Evolutionary conservation across 257 asterid species (phyloP), one percentile per base, ranked within the genome.

Genomic region (Mentha longifolia): DNA sequence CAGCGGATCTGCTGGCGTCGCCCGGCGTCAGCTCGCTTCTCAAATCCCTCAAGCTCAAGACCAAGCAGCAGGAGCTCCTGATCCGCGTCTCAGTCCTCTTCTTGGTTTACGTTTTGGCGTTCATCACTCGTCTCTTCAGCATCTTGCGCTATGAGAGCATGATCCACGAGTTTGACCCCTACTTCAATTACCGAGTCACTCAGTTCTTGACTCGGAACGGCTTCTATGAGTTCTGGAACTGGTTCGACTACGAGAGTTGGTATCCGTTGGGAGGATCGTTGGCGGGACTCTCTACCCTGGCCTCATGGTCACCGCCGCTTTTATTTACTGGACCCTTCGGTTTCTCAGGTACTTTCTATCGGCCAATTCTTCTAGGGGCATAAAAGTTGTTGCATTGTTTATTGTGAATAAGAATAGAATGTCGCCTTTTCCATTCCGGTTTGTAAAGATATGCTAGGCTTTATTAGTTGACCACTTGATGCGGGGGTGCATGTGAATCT

Each of bases 131-230:
- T 7, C 78, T 95, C 46, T 95, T 95, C 85, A 95, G 99, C 71
- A 97, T 95, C 56, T 62, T 95, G 77, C 89, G 99, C 46, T 95
- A 95, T 70, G 99, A 95, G 91, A 91, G 98, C 68, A 95, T 95
- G 99, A 95, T 94, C 92, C 99, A 94, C 78, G 99, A 94, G 89
- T 94, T 94, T 70, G 99, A 94, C 84, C 99, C 99, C 2, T 95
- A 95, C 78, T 95, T 95, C 88, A 95, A 95, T 76, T 95, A 95
- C 81, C 89, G 99, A 39, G 95, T 93, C 20, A 95, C 99, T 9
- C 92, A 89, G 75, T 95, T 51, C 67, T 43, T 95, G 88, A 92
- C 96, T 35, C 76, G 77, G 73, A 88, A 92, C 28, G 98, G 97
- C 2, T 92, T 89, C 72, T 88, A 95, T 43, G 98, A 92, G 76